Evolutionary conservation across 1,284 basidiomycete genomes (phyloP).

Genomic region (Cutaneotrichosporon mucoides): DNA sequence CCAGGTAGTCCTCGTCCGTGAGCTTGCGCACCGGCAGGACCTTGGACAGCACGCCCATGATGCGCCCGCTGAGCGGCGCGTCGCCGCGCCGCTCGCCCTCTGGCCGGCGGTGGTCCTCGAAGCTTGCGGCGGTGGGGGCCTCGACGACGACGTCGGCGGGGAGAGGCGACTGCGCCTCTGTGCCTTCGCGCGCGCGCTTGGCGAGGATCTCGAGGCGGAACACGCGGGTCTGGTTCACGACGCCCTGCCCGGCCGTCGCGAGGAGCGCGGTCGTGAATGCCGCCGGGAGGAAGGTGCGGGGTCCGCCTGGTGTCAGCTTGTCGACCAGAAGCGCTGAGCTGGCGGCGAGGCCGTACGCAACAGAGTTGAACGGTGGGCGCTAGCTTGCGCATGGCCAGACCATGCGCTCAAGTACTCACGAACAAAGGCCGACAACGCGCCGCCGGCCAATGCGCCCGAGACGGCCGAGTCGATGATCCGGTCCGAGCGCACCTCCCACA

Average conservation of each 20-base stretch:
- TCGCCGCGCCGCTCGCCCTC: conserved; percentile 8
- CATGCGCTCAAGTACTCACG: conserved; percentile 16
- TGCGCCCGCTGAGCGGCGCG: conserved; percentile 27
- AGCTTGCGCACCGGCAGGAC: conserved; percentile 40
- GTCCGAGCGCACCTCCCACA: conserved; percentile 31
- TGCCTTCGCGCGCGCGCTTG: not conserved
- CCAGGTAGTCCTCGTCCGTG: conserved; percentile 40
- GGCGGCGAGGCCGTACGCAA: too few species aligned
- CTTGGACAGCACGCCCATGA: conserved; percentile 28
- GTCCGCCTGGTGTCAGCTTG: conserved; percentile 26
- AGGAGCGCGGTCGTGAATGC: conserved; percentile 35
- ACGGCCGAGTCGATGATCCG: conserved; percentile 38
- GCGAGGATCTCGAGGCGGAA: conserved; percentile 33
- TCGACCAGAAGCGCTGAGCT: too few species aligned
- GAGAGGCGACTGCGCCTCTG: not conserved
- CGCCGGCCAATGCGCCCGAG: conserved; percentile 34
- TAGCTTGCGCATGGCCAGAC: too few species aligned
- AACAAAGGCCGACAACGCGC: conserved; percentile 21
- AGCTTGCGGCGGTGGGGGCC: not conserved
- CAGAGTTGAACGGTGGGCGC: too few species aligned
- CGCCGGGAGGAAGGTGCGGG: conserved; percentile 27
- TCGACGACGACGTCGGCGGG: not conserved
- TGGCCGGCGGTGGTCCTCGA: not conserved
- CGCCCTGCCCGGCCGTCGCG: conserved; percentile 31
- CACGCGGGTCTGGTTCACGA: conserved; percentile 33